Evolutionary conservation across 108 stramenopile genomes (phyloP).

Genomic region (Skeletonema marinoi): DNA sequence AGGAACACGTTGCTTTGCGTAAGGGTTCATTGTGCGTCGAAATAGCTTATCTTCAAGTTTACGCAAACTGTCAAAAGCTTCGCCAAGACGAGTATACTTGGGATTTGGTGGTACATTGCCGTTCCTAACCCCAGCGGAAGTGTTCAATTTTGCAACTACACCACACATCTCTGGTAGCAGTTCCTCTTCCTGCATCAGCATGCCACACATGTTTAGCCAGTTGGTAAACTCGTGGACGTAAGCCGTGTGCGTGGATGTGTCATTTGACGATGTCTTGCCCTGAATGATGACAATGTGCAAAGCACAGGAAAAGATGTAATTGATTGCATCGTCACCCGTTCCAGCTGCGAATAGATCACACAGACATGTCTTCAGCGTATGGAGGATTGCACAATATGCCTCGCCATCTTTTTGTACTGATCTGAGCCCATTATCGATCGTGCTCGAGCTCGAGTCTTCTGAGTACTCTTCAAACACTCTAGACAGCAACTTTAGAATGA

Average conservation of each 20-base stretch:
- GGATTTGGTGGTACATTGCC: not conserved
- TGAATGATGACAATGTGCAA: conserved; percentile 1
- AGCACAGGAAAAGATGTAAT: conserved; percentile 23
- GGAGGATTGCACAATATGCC: conserved; percentile 2
- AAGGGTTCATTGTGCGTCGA: not conserved
- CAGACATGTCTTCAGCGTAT: conserved; percentile 22
- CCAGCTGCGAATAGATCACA: not conserved
- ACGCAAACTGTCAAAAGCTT: not conserved
- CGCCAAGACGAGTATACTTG: not conserved
- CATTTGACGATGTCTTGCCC: not conserved
- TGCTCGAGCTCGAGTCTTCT: too few species aligned
- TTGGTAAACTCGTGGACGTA: conserved; percentile 23
- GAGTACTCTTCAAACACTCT: conserved; percentile 18
- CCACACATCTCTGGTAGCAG: not conserved
- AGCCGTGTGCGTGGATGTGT: not conserved
- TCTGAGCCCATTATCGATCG: not conserved
- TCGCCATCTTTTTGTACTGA: not conserved
- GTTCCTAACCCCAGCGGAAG: not conserved
- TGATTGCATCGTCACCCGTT: not conserved
- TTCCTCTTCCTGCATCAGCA: not conserved
- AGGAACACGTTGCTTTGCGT: not conserved
- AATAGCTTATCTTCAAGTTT: not conserved
- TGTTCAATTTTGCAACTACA: not conserved
- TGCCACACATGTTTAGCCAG: conserved; percentile 18
- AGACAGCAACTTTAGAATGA: conserved; percentile 19